A percentile compares a stretch with the other conserved stretches of the same genome.
Evolutionary conservation across 73 alveolate genomes (phyloP).

Genomic region (Blepharisma japonicum): DNA sequence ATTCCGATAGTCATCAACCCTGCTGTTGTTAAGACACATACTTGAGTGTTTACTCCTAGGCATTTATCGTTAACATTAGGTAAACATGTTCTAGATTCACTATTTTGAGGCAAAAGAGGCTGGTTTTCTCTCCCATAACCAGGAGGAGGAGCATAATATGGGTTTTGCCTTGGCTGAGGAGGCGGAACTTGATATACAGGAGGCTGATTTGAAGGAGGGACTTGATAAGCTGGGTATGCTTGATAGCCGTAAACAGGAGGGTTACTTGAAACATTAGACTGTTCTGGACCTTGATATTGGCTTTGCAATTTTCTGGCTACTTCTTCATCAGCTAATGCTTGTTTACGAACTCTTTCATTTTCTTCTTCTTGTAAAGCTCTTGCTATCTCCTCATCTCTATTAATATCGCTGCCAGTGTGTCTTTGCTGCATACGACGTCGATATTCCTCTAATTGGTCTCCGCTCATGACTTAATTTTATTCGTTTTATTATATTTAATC

Average conservation of each 20-base stretch:
- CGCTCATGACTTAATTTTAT: background rate
- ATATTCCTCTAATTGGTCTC: background rate
- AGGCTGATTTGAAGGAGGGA: background rate
- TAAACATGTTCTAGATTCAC: background rate
- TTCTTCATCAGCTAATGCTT: background rate
- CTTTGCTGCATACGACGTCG: background rate
- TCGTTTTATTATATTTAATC: background rate
- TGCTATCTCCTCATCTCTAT: background rate
- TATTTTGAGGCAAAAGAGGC: background rate
- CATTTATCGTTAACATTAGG: background rate
- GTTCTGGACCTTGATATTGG: too few relatives aligned
- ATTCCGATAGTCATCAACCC: background rate
- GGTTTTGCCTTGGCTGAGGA: conserved; percentile 3
- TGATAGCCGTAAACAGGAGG: too few relatives aligned
- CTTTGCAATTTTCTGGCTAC: too few relatives aligned
- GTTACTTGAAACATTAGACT: too few relatives aligned
- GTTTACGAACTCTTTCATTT: background rate
- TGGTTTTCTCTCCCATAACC: background rate
- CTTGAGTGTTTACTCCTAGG: background rate
- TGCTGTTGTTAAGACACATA: background rate
- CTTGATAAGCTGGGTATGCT: too few relatives aligned
- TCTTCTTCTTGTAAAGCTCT: background rate
- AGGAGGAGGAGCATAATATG: background rate
- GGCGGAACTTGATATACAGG: background rate
- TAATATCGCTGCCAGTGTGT: background rate